Evolutionary conservation across 495 filamentous ascomycete species (phyloP).

Genomic region (Tuber aestivum): DNA sequence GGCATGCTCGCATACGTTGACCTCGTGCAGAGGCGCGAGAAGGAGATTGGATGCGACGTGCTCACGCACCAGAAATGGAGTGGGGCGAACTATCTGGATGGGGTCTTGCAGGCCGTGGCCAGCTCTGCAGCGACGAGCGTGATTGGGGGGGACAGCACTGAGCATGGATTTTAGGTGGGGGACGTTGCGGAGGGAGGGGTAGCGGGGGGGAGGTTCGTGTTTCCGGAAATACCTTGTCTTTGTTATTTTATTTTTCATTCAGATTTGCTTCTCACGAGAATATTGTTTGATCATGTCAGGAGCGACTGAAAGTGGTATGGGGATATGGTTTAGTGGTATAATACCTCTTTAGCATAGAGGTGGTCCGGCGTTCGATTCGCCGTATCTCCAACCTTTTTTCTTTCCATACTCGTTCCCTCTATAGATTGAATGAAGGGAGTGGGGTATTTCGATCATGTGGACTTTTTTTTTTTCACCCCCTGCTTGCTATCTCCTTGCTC

Average conservation of each 20-base stretch:
- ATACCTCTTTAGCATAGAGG: slow-evolving; percentile 28
- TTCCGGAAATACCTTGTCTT: background rate
- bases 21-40: slow-evolving; percentile 78
- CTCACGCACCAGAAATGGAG: slow-evolving; percentile 99
- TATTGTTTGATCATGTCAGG: background rate
- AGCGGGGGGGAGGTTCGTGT: background rate
- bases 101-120: slow-evolving; percentile 84
- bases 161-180: slow-evolving; percentile 38
- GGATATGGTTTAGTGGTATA: slow-evolving; percentile 25
- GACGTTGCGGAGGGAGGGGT: too few relatives aligned
- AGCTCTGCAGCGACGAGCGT: slow-evolving; percentile 55
- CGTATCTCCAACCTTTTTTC: slow-evolving; percentile 19
- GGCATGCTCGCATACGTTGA: slow-evolving; percentile 96
- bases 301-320: background rate
- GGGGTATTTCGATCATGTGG: background rate
- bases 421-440: background rate
- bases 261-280: background rate
- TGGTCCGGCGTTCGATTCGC: slow-evolving; percentile 24
- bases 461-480: background rate
- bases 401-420: too few relatives aligned
- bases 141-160: slow-evolving; percentile 51
- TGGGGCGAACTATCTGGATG: slow-evolving; percentile 86
- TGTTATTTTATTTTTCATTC: background rate
- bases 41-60: slow-evolving; percentile 88
- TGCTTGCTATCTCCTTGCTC: background rate